These are phyloP conservation scores for Solanum dulcamara DNA, from an alignment of 257 asterid genomes.

Conservation along the genomic window DNA sequence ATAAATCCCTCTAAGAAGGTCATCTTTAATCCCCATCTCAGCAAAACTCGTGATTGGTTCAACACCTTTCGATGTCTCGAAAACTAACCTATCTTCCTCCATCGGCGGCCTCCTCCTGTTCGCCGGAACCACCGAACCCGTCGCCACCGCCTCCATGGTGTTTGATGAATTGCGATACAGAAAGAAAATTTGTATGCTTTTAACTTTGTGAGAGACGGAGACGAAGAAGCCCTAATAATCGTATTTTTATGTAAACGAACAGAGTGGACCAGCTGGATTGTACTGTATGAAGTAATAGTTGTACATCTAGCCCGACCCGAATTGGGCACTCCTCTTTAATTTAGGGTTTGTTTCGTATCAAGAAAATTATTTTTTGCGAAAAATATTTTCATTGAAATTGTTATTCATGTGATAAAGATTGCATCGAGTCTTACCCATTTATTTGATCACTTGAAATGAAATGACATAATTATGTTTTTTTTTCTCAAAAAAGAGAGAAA, in stretches of 20 bases:
- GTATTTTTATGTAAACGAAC: neutral
- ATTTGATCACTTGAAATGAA: neutral
- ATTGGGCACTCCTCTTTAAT: neutral
- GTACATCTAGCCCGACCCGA: neutral
- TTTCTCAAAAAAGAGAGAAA: too few species aligned
- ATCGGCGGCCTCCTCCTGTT: slow-evolving; percentile 32
- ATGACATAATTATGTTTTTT: too few species aligned
- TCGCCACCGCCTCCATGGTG: slow-evolving; percentile 50
- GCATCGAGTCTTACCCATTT: too few species aligned
- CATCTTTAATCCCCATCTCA: slow-evolving; percentile 85
- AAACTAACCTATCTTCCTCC: slow-evolving; percentile 55
- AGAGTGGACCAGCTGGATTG: neutral
- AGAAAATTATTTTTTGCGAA: neutral
- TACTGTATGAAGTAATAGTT: neutral
- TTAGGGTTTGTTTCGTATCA: neutral
- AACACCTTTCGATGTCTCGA: slow-evolving; percentile 81
- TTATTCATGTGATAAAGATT: too few species aligned
- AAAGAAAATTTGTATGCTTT: neutral
- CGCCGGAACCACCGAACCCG: slow-evolving; percentile 22
- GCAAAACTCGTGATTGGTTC: slow-evolving; percentile 74
- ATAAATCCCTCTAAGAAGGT: slow-evolving; percentile 69
- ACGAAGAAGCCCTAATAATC: neutral
- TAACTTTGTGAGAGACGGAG: neutral
- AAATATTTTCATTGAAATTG: too few species aligned
- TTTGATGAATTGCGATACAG: neutral